Percentiles rank a stretch among this genome's conserved stretches.
Evolutionary conservation across 139 green algal genomes (phyloP).

Genomic region (Asterochloris erici): DNA sequence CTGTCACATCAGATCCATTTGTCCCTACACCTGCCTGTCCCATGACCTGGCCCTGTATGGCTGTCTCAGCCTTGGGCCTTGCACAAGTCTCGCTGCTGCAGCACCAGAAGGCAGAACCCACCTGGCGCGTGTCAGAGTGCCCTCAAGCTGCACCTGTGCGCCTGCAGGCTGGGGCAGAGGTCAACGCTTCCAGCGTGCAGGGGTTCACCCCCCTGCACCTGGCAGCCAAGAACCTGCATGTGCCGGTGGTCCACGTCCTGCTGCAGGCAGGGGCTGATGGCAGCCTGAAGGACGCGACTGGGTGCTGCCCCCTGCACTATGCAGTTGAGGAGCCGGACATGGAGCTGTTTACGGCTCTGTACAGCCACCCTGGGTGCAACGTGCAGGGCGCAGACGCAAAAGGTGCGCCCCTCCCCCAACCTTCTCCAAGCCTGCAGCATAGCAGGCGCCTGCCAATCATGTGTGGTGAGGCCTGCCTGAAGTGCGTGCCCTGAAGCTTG

Average conservation of each 20-base stretch:
- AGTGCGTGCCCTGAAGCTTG: too few relatives aligned
- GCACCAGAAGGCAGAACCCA: background rate
- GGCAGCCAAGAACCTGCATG: constrained; percentile 21
- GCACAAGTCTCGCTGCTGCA: too few relatives aligned
- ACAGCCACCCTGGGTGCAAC: background rate
- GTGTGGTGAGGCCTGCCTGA: too few relatives aligned
- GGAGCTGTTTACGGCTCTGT: constrained; percentile 11
- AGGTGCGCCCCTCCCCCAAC: background rate
- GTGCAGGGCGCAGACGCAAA: constrained; percentile 7
- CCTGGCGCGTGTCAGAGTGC: background rate
- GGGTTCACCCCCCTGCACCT: constrained; percentile 34
- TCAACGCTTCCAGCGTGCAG: constrained; percentile 13
- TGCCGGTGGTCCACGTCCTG: constrained; percentile 4
- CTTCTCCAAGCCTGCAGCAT: too few relatives aligned
- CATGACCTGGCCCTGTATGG: background rate
- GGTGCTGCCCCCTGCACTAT: constrained; percentile 26
- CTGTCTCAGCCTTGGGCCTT: background rate
- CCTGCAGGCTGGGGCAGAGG: constrained; percentile 8
- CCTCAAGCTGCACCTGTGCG: background rate
- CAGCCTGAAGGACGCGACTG: constrained; percentile 9
- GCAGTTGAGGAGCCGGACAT: constrained; percentile 17
- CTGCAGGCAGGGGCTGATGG: constrained; percentile 12
- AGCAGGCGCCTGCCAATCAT: too few relatives aligned
- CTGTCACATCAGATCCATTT: background rate
- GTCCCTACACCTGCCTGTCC: background rate